A percentile compares a stretch with the other conserved stretches of the same genome.
phyloP scores from a whole-genome alignment of 495 filamentous ascomycete genomes.

The Penicillium angulare region DNA sequence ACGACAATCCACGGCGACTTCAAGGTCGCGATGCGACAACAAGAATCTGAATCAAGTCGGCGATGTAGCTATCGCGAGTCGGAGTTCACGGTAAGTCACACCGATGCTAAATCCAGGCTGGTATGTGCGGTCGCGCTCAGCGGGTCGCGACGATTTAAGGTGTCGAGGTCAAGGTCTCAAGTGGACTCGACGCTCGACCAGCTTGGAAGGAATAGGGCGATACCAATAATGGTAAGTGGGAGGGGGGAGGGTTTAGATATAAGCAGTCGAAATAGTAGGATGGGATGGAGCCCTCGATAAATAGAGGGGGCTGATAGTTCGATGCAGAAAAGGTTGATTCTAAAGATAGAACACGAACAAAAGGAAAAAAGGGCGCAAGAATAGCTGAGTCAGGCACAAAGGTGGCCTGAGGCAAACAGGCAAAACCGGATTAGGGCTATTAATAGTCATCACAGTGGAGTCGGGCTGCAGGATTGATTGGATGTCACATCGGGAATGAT shows the following conservation, averaged over 20 bases:
- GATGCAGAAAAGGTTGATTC: slow-evolving; percentile 35
- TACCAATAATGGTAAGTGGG: not conserved
- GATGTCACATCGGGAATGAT: too few relatives aligned
- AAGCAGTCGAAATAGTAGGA: not conserved
- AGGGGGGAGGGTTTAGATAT: not conserved
- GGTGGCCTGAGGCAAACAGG: not conserved
- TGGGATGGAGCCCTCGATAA: slow-evolving; percentile 4
- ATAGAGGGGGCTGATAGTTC: slow-evolving; percentile 24
- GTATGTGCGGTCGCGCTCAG: too few relatives aligned
- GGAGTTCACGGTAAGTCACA: too few relatives aligned
- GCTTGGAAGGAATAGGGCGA: too few relatives aligned
- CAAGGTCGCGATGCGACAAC: too few relatives aligned
- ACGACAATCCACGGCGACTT: too few relatives aligned
- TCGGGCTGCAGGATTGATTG: not conserved
- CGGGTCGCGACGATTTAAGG: too few relatives aligned
- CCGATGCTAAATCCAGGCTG: too few relatives aligned
- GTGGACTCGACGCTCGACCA: not conserved
- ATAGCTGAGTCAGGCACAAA: slow-evolving; percentile 1
- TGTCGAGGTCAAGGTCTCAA: not conserved
- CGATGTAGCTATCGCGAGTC: too few relatives aligned
- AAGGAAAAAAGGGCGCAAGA: slow-evolving; percentile 7
- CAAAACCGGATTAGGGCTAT: slow-evolving; percentile 1
- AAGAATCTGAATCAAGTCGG: too few relatives aligned
- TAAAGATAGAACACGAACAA: slow-evolving; percentile 28
- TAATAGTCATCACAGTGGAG: slow-evolving; percentile 1